Evolutionary conservation across 176 grass and related monocot genomes (phyloP).

Genomic region (Hordeum vulgare): DNA sequence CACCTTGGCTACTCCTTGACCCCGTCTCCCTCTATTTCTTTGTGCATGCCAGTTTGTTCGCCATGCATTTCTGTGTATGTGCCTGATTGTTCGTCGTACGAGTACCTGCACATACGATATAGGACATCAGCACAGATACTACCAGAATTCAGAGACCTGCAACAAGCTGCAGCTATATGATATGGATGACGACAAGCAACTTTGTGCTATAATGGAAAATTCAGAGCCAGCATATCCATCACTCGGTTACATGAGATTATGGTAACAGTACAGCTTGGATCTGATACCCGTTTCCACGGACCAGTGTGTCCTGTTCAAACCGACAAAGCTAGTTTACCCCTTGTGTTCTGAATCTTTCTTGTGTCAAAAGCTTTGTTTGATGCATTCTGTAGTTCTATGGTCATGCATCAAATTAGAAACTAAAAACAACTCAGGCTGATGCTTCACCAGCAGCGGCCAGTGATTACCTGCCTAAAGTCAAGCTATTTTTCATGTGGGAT

Average conservation of each 20-base stretch:
- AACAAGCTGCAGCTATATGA: background rate
- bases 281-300: background rate
- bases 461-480: background rate
- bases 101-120: slow-evolving; percentile 49
- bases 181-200: background rate
- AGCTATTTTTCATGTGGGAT: background rate
- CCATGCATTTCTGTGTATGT: slow-evolving; percentile 60
- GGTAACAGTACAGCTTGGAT: background rate
- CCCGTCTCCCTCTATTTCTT: slow-evolving; percentile 31
- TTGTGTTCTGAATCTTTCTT: background rate
- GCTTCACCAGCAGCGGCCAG: background rate
- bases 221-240: background rate
- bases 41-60: slow-evolving; percentile 34
- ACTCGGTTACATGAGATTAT: background rate
- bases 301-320: background rate
- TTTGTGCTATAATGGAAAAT: background rate
- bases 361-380: background rate
- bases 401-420: background rate
- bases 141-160: background rate
- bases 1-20: slow-evolving; percentile 11
- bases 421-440: background rate
- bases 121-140: background rate
- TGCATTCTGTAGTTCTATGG: background rate
- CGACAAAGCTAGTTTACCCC: background rate
- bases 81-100: slow-evolving; percentile 67